Evolutionary conservation across 352 stramenopile genomes (phyloP).

Genomic region (Phytophthora sp.): DNA sequence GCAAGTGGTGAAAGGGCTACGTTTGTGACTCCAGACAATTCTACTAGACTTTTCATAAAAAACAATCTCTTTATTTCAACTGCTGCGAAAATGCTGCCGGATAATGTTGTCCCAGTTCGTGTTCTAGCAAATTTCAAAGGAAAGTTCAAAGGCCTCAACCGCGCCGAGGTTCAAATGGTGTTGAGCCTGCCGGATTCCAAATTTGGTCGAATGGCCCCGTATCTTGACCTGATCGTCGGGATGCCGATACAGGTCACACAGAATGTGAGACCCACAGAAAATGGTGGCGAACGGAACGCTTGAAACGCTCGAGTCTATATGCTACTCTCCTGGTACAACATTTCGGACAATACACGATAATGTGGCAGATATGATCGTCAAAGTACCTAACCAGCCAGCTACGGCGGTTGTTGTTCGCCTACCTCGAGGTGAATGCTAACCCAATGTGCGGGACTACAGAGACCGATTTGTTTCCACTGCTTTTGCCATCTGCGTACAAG

Average conservation of each 20-base stretch:
- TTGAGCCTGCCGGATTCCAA: not conserved
- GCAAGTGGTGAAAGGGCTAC: no score
- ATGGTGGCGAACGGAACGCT: constrained; percentile 5
- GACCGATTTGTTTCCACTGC: no score
- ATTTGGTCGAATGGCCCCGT: constrained; percentile 16
- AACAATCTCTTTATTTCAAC: not conserved
- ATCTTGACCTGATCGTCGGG: constrained; percentile 10
- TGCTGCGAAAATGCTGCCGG: not conserved
- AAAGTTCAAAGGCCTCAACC: not conserved
- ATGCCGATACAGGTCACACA: constrained; percentile 21
- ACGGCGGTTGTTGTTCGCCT: no score
- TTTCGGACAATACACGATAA: constrained; percentile 2
- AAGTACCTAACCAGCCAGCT: no score
- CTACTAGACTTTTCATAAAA: not conserved
- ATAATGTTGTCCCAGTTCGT: not conserved
- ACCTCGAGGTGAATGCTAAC: no score
- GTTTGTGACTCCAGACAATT: constrained; percentile 7
- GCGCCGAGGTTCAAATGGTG: not conserved
- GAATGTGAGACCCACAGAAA: constrained; percentile 6
- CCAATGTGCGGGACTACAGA: no score
- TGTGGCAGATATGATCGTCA: no score
- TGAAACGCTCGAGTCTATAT: not conserved
- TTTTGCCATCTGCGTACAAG: no score
- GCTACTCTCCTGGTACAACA: not conserved
- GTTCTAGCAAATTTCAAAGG: constrained; percentile 4